Evolutionary conservation across 2,329 filamentous ascomycete genomes (phyloP).

Genomic region (Epichloe bromicola): DNA sequence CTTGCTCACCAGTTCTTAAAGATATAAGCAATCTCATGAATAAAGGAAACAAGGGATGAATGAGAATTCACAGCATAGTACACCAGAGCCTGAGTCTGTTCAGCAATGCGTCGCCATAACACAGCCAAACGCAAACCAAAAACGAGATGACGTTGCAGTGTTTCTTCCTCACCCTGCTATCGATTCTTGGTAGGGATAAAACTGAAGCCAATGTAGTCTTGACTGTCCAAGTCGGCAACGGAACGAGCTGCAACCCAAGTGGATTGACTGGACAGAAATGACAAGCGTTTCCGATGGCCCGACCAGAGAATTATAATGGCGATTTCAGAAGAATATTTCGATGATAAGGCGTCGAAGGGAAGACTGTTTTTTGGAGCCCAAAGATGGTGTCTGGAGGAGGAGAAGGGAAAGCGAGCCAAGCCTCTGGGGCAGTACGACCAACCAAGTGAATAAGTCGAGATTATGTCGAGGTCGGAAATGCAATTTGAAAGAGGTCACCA

Average conservation of each 20-base stretch:
- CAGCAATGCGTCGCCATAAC: constrained; percentile 1
- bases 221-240: neutral
- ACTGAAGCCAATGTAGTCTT: neutral
- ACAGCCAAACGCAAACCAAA: neutral
- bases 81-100: neutral
- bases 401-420: neutral
- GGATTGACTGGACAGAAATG: neutral
- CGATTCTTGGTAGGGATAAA: neutral
- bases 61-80: constrained; percentile 2
- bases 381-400: neutral
- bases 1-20: neutral
- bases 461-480: neutral
- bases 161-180: neutral
- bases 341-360: neutral
- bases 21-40: constrained; percentile 7
- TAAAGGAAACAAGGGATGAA: neutral
- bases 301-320: neutral
- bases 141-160: neutral
- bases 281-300: neutral
- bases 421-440: neutral
- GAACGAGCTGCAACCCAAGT: neutral
- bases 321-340: neutral
- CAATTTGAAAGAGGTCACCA: neutral
- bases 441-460: neutral
- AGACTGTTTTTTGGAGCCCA: too few relatives aligned